Percentiles rank a stretch among this genome's conserved stretches.
Conservation (phyloP, 2,329 filamentous ascomycete genomes). For the Fusarium irregulare region DNA sequence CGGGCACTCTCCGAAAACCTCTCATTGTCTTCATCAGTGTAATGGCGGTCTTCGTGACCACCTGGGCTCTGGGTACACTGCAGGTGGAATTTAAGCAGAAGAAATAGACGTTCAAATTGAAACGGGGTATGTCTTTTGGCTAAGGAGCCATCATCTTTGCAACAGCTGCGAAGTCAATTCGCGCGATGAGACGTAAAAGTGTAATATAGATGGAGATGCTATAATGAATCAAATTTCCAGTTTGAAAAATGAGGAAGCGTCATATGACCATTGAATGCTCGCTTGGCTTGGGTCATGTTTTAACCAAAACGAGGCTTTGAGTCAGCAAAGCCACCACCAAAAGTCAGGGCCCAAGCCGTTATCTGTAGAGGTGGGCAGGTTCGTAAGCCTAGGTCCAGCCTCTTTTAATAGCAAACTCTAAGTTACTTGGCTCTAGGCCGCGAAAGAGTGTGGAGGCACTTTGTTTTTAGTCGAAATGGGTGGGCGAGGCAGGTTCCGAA, state of each 20-base stretch:
- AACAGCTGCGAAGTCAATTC: slow-evolving; percentile 24
- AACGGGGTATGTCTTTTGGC: slow-evolving; percentile 16
- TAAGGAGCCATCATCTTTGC: slow-evolving; percentile 10
- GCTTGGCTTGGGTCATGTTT: slow-evolving; percentile 21
- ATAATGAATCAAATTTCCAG: slow-evolving; percentile 19
- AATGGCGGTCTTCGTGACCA: slow-evolving; percentile 77
- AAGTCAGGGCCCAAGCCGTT: slow-evolving; percentile 16
- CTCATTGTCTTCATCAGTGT: slow-evolving; percentile 80
- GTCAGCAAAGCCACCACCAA: slow-evolving; percentile 28
- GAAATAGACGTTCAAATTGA: slow-evolving; percentile 46
- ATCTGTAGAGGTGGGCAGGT: slow-evolving; percentile 5
- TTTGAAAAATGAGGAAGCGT: slow-evolving; percentile 2
- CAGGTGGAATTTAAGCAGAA: slow-evolving; percentile 79
- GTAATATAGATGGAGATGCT: slow-evolving; percentile 38
- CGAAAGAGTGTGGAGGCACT: slow-evolving; percentile 26
- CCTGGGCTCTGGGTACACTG: slow-evolving; percentile 80
- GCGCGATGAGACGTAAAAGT: slow-evolving; percentile 41
- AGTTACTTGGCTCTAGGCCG: slow-evolving; percentile 3
- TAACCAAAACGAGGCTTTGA: slow-evolving; percentile 19
- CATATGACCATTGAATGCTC: slow-evolving; percentile 6
- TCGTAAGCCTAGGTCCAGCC: slow-evolving; percentile 7
- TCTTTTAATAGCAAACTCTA: slow-evolving; percentile 15
- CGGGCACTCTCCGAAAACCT: slow-evolving; percentile 85
- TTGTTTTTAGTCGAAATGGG: slow-evolving; percentile 28
- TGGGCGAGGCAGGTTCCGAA: slow-evolving; percentile 33